Evolutionary conservation across 192 early-diverging fungal species (phyloP).

Genomic region (Spizellomyces punctatus): DNA sequence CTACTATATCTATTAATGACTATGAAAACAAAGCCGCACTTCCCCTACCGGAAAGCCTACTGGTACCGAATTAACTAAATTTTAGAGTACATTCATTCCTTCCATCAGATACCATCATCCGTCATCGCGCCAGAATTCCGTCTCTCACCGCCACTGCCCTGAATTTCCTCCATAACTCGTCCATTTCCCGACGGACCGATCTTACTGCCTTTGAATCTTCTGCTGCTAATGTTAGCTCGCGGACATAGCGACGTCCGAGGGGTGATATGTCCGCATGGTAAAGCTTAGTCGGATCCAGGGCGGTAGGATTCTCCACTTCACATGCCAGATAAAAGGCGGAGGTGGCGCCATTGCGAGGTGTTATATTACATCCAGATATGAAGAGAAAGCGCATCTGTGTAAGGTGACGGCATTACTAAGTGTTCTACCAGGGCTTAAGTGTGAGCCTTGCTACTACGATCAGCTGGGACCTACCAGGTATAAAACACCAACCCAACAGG

Average conservation of each 20-base stretch:
- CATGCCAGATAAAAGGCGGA: constrained; percentile 31
- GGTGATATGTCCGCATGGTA: constrained; percentile 33
- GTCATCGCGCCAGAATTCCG: neutral
- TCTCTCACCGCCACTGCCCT: neutral
- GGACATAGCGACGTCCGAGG: constrained; percentile 15
- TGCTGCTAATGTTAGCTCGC: neutral
- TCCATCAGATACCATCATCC: too few species aligned
- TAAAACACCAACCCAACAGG: constrained; percentile 27
- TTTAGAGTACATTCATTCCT: too few species aligned
- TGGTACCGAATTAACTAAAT: too few species aligned
- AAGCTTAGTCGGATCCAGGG: constrained; percentile 17
- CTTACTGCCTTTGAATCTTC: neutral
- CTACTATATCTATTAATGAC: neutral
- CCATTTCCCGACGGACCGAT: constrained; percentile 9
- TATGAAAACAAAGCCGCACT: neutral
- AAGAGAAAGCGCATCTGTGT: constrained; percentile 43
- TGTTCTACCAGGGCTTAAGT: neutral
- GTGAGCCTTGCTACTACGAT: neutral
- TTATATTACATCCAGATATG: constrained; percentile 46
- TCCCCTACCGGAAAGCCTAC: too few species aligned
- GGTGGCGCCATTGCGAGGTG: constrained; percentile 44
- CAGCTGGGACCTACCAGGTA: constrained; percentile 19
- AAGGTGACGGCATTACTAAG: neutral
- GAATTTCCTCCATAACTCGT: constrained; percentile 3
- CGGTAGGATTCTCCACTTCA: constrained; percentile 20